phyloP scores from a whole-genome alignment of 1,284 basidiomycete genomes.

The Cryptococcus sp. region DNA sequence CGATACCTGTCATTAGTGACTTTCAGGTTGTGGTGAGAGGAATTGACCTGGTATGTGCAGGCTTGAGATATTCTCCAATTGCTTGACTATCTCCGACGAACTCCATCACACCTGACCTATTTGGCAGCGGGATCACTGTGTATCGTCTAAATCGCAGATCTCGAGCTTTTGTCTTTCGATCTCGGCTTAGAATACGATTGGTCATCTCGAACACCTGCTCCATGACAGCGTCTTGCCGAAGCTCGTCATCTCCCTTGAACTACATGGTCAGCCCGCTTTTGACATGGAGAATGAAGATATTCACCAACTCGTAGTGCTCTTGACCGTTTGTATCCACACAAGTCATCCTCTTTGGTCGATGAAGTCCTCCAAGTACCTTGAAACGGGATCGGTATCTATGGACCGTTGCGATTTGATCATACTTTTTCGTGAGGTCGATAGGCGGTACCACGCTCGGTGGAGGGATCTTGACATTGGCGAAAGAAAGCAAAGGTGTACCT shows the following conservation, averaged over 20 bases:
- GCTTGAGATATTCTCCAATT: constrained; percentile 60
- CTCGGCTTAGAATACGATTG: constrained; percentile 69
- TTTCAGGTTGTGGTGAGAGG: neutral
- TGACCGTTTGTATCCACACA: constrained; percentile 68
- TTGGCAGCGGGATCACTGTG: constrained; percentile 78
- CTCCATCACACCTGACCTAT: constrained; percentile 81
- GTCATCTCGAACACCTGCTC: constrained; percentile 93
- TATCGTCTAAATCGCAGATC: constrained; percentile 75
- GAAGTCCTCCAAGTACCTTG: constrained; percentile 70
- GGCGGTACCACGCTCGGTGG: constrained; percentile 48
- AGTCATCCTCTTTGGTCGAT: constrained; percentile 72
- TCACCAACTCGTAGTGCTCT: constrained; percentile 74
- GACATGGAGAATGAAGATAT: constrained; percentile 26
- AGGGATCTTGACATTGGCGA: constrained; percentile 54
- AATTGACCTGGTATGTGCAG: constrained; percentile 60
- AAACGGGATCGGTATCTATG: constrained; percentile 60
- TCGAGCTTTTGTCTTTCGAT: constrained; percentile 71
- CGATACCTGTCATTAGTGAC: constrained; percentile 27
- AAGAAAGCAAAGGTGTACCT: neutral
- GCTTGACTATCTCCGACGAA: constrained; percentile 80
- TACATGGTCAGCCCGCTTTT: constrained; percentile 41
- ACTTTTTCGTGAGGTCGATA: constrained; percentile 68
- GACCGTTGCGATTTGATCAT: constrained; percentile 66
- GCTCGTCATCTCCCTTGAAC: constrained; percentile 92
- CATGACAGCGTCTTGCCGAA: constrained; percentile 98